These are phyloP conservation scores for Capsicum baccatum DNA, from an alignment of 257 asterid species.

Conservation along the genomic window DNA sequence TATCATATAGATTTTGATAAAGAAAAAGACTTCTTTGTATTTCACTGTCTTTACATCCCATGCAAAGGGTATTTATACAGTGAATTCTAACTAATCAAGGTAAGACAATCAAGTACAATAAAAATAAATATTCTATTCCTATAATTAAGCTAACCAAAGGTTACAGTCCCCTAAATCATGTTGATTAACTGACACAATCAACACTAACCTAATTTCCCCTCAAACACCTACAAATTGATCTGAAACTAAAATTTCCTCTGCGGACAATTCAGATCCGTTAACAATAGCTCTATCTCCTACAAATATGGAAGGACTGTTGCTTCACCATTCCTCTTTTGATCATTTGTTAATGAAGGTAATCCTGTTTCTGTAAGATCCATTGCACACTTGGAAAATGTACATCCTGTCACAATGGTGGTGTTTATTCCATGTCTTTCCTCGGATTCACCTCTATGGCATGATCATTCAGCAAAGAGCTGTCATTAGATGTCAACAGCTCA, in stretches of 20 bases:
- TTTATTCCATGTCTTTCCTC: conserved; percentile 16
- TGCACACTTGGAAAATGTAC: conserved; percentile 15
- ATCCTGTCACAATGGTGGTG: not conserved
- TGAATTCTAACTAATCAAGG: not conserved
- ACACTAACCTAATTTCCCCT: not conserved
- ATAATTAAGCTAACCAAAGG: not conserved
- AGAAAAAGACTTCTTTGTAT: conserved; percentile 3
- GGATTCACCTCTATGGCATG: not conserved
- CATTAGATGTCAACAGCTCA: conserved; percentile 16
- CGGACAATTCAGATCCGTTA: conserved; percentile 42
- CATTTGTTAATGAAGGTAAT: conserved; percentile 27
- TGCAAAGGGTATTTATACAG: conserved; percentile 11
- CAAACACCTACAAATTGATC: conserved; percentile 10
- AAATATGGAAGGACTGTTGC: conserved; percentile 37
- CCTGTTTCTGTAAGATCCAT: conserved; percentile 21
- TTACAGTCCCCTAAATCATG: not conserved
- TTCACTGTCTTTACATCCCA: conserved; percentile 5
- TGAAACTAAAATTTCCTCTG: conserved; percentile 24
- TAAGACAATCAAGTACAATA: not conserved
- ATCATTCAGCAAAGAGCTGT: conserved; percentile 25
- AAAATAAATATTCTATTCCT: not conserved
- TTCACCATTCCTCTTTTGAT: conserved; percentile 11
- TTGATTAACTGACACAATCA: not conserved
- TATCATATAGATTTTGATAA: not conserved
- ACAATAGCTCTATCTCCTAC: conserved; percentile 45